phyloP scores from a whole-genome alignment of 768 basidiomycete species.

The Russula virescens region DNA sequence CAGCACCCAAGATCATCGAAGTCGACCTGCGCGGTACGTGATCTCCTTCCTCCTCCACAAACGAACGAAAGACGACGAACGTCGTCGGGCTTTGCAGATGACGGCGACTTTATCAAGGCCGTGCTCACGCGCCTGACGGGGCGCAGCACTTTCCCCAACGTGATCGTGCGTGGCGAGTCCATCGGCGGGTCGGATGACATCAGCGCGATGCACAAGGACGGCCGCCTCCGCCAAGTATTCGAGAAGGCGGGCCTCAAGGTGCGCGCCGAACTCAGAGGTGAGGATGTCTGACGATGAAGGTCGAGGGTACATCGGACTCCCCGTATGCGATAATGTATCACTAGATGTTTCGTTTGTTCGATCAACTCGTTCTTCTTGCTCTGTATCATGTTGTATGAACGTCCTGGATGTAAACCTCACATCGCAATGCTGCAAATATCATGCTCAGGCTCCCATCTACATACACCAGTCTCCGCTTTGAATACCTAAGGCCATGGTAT shows the following conservation, averaged over 20 bases:
- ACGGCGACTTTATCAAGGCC: conserved; percentile 55
- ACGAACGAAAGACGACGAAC: not conserved
- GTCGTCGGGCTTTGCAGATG: conserved; percentile 38
- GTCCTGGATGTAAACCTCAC: too few species aligned
- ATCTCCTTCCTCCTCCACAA: not conserved
- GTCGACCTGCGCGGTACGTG: conserved; percentile 63
- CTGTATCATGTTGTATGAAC: too few species aligned
- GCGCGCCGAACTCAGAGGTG: conserved; percentile 1
- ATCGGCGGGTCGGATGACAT: conserved; percentile 66
- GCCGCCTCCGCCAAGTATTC: conserved; percentile 40
- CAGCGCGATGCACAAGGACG: conserved; percentile 44
- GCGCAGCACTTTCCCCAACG: conserved; percentile 70
- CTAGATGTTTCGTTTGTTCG: not conserved
- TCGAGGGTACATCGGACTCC: not conserved
- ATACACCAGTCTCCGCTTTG: too few species aligned
- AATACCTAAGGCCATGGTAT: too few species aligned
- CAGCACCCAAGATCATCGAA: conserved; percentile 64
- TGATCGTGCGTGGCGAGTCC: conserved; percentile 56
- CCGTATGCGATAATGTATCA: not conserved
- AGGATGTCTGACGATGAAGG: not conserved
- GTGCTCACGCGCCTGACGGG: conserved; percentile 61
- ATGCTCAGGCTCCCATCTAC: too few species aligned
- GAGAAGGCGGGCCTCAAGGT: conserved; percentile 40
- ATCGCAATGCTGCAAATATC: not conserved
- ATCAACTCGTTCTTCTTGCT: not conserved